phyloP scores from a whole-genome alignment of 2,329 filamentous ascomycete genomes.

The Alternaria atra region DNA sequence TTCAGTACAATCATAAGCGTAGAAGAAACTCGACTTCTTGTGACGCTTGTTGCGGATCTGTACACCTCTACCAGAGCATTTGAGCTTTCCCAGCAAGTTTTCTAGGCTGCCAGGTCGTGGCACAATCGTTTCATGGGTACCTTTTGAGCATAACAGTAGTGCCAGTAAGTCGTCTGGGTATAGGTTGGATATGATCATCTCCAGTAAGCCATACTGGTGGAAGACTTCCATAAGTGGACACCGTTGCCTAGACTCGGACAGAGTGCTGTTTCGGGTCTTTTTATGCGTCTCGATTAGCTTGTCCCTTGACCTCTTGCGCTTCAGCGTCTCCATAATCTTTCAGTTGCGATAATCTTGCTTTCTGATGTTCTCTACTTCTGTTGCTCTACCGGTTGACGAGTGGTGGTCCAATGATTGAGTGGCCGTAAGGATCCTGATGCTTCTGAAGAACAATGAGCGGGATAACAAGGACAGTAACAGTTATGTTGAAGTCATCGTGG shows the following conservation, averaged over 20 bases:
- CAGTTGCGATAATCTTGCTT: background rate
- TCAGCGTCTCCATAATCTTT: conserved; percentile 18
- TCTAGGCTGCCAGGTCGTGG: conserved; percentile 33
- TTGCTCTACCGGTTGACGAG: background rate
- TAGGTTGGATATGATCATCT: conserved; percentile 34
- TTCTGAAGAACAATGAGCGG: conserved; percentile 17
- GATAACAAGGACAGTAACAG: background rate
- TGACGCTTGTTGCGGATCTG: conserved; percentile 33
- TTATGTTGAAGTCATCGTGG: conserved; percentile 1
- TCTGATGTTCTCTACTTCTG: background rate
- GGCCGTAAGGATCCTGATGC: conserved; percentile 1
- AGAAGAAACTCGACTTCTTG: conserved; percentile 35
- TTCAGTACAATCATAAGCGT: conserved; percentile 32
- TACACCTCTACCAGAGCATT: conserved; percentile 40
- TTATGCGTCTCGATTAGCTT: conserved; percentile 11
- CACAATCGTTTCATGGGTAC: conserved; percentile 33
- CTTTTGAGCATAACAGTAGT: conserved; percentile 41
- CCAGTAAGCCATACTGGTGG: conserved; percentile 42
- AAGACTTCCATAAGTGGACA: conserved; percentile 33
- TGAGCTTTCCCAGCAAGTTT: conserved; percentile 38
- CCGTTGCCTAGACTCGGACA: background rate
- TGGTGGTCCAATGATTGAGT: background rate
- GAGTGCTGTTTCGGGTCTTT: conserved; percentile 11
- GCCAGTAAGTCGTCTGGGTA: conserved; percentile 39
- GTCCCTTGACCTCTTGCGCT: conserved; percentile 32